These are phyloP conservation scores for Suhomyces ambrosiae DNA, from an alignment of 1,139 yeast genomes.

Conservation along the genomic window DNA sequence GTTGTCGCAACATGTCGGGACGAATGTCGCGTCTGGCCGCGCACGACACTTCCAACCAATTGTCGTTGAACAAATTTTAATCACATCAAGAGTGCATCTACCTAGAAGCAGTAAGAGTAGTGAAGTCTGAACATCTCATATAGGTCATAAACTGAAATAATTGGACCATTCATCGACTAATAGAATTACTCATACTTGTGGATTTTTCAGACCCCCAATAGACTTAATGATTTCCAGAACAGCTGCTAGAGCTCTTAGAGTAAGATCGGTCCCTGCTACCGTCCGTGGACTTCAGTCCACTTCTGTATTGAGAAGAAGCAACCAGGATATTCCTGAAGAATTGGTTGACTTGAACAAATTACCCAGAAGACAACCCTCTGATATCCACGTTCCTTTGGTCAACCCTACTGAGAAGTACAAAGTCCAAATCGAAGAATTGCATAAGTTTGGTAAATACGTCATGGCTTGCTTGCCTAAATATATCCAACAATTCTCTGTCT, in stretches of 20 bases:
- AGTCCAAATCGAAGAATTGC: conserved; percentile 72
- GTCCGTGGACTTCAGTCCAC: conserved; percentile 11
- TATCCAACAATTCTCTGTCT: conserved; percentile 81
- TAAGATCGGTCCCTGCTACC: conserved; percentile 6
- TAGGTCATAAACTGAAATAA: not conserved
- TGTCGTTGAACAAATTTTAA: conserved; percentile 15
- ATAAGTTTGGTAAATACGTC: conserved; percentile 79
- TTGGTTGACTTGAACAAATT: conserved; percentile 40
- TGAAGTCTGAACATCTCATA: not conserved
- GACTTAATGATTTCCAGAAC: conserved; percentile 12
- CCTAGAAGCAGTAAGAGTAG: conserved; percentile 1
- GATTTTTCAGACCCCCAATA: not conserved
- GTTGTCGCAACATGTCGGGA: not conserved
- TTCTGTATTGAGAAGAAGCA: conserved; percentile 2
- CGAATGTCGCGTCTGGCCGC: not conserved
- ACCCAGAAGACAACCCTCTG: conserved; percentile 43
- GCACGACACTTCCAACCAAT: conserved; percentile 14
- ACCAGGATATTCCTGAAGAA: conserved; percentile 25
- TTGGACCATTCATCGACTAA: not conserved
- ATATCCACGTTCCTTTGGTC: conserved; percentile 57
- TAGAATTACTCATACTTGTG: not conserved
- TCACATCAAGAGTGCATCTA: conserved; percentile 2
- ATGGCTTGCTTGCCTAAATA: conserved; percentile 81
- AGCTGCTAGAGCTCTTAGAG: conserved; percentile 10
- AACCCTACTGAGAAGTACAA: conserved; percentile 80